Conservation (phyloP, 441 rosid genomes). For the Dalechampia spathulata region DNA sequence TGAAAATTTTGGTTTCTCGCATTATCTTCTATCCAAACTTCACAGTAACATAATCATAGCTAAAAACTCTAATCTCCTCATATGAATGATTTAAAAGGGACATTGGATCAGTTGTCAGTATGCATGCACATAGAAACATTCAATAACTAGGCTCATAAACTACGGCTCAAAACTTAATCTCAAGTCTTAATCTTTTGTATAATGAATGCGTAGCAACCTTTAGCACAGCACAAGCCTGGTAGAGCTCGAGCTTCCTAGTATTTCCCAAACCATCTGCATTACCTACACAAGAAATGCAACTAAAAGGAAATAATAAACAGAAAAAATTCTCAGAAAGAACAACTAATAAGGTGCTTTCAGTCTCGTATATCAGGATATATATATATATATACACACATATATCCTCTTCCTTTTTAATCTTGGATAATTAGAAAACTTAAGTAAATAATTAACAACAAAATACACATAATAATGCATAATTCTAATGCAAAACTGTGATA, state of each 20-base stretch:
- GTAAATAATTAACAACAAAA: too few relatives aligned
- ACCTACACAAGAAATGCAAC: constrained; percentile 28
- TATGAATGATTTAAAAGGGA: not conserved
- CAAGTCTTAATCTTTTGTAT: not conserved
- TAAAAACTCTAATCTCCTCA: not conserved
- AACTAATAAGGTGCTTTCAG: too few relatives aligned
- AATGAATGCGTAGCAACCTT: constrained; percentile 28
- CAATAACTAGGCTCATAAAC: not conserved
- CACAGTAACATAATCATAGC: not conserved
- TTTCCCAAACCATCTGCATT: constrained; percentile 80
- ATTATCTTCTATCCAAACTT: not conserved
- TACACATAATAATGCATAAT: not conserved
- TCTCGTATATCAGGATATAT: too few relatives aligned
- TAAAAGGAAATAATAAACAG: not conserved
- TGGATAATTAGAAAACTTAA: too few relatives aligned
- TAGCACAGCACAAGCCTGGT: constrained; percentile 63
- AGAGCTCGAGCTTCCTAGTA: constrained; percentile 55
- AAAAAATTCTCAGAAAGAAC: not conserved
- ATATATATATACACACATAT: too few relatives aligned
- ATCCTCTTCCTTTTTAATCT: too few relatives aligned
- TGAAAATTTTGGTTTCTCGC: not conserved
- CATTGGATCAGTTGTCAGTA: not conserved
- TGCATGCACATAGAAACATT: not conserved
- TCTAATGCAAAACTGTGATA: not conserved
- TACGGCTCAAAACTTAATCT: too few relatives aligned